Conservation (phyloP, 2,329 filamentous ascomycete genomes). For the Ilyonectria destructans region DNA sequence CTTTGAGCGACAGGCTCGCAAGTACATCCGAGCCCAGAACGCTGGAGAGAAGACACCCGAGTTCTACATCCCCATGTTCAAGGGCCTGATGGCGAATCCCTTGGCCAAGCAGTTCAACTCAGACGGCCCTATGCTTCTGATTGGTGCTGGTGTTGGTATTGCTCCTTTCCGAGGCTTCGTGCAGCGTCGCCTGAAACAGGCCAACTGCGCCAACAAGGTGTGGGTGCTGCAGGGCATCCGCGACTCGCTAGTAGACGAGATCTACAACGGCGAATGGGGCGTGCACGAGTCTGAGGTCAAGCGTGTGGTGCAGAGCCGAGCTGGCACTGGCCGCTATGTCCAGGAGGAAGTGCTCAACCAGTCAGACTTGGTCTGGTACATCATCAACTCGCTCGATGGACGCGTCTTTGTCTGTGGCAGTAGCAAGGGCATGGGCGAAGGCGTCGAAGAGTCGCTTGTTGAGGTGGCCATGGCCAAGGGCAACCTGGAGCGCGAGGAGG, state of each 20-base stretch:
- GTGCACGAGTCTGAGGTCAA: slow-evolving; percentile 91
- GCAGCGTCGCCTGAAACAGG: slow-evolving; percentile 91
- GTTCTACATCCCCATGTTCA: slow-evolving; percentile 95
- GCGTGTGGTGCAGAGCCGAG: slow-evolving; percentile 83
- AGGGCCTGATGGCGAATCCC: slow-evolving; percentile 97
- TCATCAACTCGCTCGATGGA: slow-evolving; percentile 96
- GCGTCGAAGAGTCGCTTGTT: slow-evolving; percentile 89
- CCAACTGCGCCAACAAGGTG: slow-evolving; percentile 97
- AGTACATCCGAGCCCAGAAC: slow-evolving; percentile 79
- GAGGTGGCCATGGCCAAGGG: slow-evolving; percentile 96
- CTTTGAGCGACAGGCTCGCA: slow-evolving; percentile 87
- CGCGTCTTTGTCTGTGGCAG: slow-evolving; percentile 97
- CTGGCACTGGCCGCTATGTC: slow-evolving; percentile 89
- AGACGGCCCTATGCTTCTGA: slow-evolving; percentile 97
- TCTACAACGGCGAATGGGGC: slow-evolving; percentile 97
- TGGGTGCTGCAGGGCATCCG: slow-evolving; percentile 96
- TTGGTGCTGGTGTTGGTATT: slow-evolving; percentile 96
- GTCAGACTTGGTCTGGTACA: slow-evolving; percentile 98
- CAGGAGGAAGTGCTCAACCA: slow-evolving; percentile 95
- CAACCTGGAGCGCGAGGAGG: slow-evolving; percentile 86
- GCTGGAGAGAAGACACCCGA: slow-evolving; percentile 72
- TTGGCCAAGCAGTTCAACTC: slow-evolving; percentile 92
- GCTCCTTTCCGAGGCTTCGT: slow-evolving; percentile 99
- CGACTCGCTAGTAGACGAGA: slow-evolving; percentile 95
- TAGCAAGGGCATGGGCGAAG: slow-evolving; percentile 97